Evolutionary conservation across 495 filamentous ascomycete genomes (phyloP), one percentile per base, ranked within the genome.

Genomic region (Trichoderma reesei): DNA sequence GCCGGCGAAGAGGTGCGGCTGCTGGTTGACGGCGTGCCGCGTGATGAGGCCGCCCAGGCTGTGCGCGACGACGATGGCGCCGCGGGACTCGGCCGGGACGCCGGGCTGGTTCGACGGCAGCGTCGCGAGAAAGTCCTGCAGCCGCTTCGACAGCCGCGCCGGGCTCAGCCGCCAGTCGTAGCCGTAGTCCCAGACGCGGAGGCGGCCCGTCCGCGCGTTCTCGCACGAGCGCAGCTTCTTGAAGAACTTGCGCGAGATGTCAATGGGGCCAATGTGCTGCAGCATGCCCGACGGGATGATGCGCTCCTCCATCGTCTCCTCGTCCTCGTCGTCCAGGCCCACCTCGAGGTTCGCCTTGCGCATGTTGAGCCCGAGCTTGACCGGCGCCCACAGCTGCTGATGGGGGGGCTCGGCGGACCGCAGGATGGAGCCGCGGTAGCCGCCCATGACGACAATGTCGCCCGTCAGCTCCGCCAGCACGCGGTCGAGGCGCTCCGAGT

Each of bases 141-240:
- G 75, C 60, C 82, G 82, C 10, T 79, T 76, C 1, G 88, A 90
- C 3, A 95, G 81, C 1, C 93, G 75, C 68, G 89, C 83, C 1
- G 94, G 94, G 65, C 89, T 91, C 63, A 98, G 76, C 37, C 94
- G 84, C 93, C 93, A 98, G 72, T 98, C 93, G 70, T 96, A 98
- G 38, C 94, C 92, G 68, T 94, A 98, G 66, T 97, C 87, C 74
- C 89, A 88, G 3, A 97, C 85, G 44, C 91, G 80, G 1, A 97
- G 76, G 65, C 82, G 87, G 33, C 90, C 90, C 14, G 79, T 81
- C 44, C 80, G 74, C 3, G 85, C 85, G 66, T 93, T 94, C 44
- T 89, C 84, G 63, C 83, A 89, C 41, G 87, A 85, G 64, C 83
- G 80, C 37, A 97, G 69, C 31, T 87, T 84, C 71, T 91, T 94